Evolutionary conservation across 1,284 basidiomycete species (phyloP).

Genomic region (Apiotrichum porosum): DNA sequence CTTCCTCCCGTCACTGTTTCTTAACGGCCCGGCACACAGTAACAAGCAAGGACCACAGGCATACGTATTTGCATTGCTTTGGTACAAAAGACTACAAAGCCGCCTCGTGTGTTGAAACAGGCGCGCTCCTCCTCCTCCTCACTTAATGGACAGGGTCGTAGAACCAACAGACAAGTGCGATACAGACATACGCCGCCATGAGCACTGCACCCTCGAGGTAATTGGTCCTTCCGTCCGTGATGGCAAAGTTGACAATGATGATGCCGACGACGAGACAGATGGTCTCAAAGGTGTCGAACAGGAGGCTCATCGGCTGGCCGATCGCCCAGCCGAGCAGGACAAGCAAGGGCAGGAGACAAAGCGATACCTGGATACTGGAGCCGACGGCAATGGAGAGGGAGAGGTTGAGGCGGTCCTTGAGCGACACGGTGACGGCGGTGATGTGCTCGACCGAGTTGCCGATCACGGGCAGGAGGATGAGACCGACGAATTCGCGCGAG

Average conservation of each 20-base stretch:
- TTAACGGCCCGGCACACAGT: too few relatives aligned
- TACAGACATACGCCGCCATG: slow-evolving; percentile 51
- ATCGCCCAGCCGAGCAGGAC: slow-evolving; percentile 53
- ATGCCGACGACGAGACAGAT: slow-evolving; percentile 57
- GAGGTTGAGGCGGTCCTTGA: slow-evolving; percentile 59
- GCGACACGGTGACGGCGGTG: slow-evolving; percentile 80
- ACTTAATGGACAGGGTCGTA: slow-evolving; percentile 19
- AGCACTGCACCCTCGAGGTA: slow-evolving; percentile 63
- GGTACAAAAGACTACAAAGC: too few relatives aligned
- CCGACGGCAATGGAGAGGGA: slow-evolving; percentile 75
- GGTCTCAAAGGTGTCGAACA: slow-evolving; percentile 47
- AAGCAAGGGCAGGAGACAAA: slow-evolving; percentile 73
- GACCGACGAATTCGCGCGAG: slow-evolving; percentile 68
- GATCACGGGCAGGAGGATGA: slow-evolving; percentile 77
- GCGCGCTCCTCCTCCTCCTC: too few relatives aligned
- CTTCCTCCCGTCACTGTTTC: too few relatives aligned
- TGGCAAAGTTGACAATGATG: slow-evolving; percentile 73
- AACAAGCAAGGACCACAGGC: too few relatives aligned
- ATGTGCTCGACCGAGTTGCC: slow-evolving; percentile 85
- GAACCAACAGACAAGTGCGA: slow-evolving; percentile 45
- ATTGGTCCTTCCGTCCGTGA: slow-evolving; percentile 78
- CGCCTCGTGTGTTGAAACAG: too few relatives aligned
- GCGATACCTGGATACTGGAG: slow-evolving; percentile 84
- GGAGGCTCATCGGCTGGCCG: slow-evolving; percentile 51
- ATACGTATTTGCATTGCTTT: too few relatives aligned